phyloP scores from a whole-genome alignment of 495 filamentous ascomycete species.

The Sphaerosporella brunnea region DNA sequence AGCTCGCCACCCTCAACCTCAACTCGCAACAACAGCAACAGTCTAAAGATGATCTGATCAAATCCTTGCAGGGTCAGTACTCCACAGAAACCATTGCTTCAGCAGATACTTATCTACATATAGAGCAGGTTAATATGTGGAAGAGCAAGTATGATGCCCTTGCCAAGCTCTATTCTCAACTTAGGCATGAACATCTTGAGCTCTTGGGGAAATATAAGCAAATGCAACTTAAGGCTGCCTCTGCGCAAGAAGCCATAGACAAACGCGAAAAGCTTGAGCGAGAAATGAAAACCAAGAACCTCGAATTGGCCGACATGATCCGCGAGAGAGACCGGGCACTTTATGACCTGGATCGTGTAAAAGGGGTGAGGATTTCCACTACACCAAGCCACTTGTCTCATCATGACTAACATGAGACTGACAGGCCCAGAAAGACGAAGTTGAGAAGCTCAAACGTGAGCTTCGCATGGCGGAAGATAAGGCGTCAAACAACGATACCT shows the following conservation, averaged over 20 bases:
- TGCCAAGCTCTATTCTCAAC: slow-evolving; percentile 89
- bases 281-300: slow-evolving; percentile 96
- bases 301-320: slow-evolving; percentile 97
- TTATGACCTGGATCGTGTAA: slow-evolving; percentile 72
- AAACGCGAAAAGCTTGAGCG: slow-evolving; percentile 84
- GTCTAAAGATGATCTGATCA: slow-evolving; percentile 89
- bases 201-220: slow-evolving; percentile 87
- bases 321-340: slow-evolving; percentile 87
- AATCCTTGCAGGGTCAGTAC: slow-evolving; percentile 45
- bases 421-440: slow-evolving; percentile 64
- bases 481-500: slow-evolving; percentile 78
- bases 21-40: slow-evolving; percentile 70
- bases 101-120: slow-evolving; percentile 13
- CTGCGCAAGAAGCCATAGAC: slow-evolving; percentile 92
- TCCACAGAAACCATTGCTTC: too few relatives aligned
- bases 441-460: slow-evolving; percentile 94
- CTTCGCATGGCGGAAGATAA: slow-evolving; percentile 81
- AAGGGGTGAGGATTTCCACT: slow-evolving; percentile 33
- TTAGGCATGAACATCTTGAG: slow-evolving; percentile 88
- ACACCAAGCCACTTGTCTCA: neutral
- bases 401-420: neutral
- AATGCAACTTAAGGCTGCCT: slow-evolving; percentile 87
- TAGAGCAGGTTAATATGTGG: slow-evolving; percentile 56
- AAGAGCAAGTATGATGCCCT: slow-evolving; percentile 89
- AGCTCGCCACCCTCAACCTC: slow-evolving; percentile 60